phyloP scores from a whole-genome alignment of 2,329 filamentous ascomycete species.

The Drechslerella stenobrocha region DNA sequence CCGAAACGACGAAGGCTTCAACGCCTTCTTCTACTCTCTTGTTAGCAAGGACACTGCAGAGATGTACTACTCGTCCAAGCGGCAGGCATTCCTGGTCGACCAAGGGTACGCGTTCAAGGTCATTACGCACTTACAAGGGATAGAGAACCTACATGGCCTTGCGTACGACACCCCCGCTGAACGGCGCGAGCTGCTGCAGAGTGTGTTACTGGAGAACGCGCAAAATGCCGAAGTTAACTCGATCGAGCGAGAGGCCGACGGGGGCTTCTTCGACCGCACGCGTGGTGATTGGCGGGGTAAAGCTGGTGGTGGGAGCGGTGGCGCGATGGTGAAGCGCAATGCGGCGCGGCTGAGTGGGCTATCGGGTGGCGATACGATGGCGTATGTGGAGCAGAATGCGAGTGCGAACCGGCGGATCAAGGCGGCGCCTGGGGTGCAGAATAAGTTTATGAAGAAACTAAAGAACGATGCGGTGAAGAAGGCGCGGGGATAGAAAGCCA shows the following conservation, averaged over 20 bases:
- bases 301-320: conserved; percentile 60
- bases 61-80: conserved; percentile 96
- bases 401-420: conserved; percentile 69
- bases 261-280: conserved; percentile 59
- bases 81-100: conserved; percentile 94
- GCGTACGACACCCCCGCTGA: conserved; percentile 78
- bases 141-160: conserved; percentile 78
- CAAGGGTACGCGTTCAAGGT: conserved; percentile 99
- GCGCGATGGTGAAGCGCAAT: conserved; percentile 60
- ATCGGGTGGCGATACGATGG: conserved; percentile 93
- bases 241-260: conserved; percentile 72
- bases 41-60: conserved; percentile 97
- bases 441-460: conserved; percentile 45
- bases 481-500: conserved; percentile 44
- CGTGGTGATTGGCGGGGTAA: conserved; percentile 58
- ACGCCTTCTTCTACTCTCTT: conserved; percentile 97
- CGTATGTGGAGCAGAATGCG: conserved; percentile 85
- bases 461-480: conserved; percentile 41
- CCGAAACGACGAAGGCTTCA: conserved; percentile 96
- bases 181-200: conserved; percentile 80
- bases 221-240: conserved; percentile 77
- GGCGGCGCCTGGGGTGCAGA: conserved; percentile 59
- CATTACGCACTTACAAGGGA: conserved; percentile 90
- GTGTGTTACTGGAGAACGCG: conserved; percentile 68
- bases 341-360: conserved; percentile 84